Conservation (phyloP, 1,284 basidiomycete species). For the Salmacisia buchloeana region DNA sequence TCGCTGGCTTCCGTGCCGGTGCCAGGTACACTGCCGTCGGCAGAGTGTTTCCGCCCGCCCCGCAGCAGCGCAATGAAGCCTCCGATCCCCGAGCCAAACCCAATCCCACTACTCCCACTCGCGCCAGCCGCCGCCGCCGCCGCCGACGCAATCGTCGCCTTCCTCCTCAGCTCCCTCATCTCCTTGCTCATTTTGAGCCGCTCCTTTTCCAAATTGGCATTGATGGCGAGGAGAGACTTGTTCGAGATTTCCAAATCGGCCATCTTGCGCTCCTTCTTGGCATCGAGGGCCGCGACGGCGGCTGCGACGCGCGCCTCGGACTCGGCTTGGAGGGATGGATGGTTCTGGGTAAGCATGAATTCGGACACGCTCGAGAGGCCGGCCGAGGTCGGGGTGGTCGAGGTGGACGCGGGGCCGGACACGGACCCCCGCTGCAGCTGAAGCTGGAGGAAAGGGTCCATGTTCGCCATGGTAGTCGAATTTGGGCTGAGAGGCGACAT, state of each 20-base stretch:
- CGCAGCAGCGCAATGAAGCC: slow-evolving; percentile 7
- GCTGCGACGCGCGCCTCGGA: slow-evolving; percentile 11
- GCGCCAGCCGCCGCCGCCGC: slow-evolving; percentile 22
- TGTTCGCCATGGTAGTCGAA: no score
- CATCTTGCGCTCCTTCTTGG: slow-evolving; percentile 46
- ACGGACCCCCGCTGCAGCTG: no score
- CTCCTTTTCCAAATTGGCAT: slow-evolving; percentile 51
- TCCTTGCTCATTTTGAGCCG: slow-evolving; percentile 52
- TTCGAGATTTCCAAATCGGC: slow-evolving; percentile 54
- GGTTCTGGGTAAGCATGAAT: not conserved
- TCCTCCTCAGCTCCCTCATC: slow-evolving; percentile 45
- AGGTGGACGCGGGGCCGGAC: not conserved
- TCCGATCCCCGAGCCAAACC: slow-evolving; percentile 9
- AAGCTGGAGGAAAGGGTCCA: no score
- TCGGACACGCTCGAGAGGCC: not conserved
- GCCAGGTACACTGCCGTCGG: not conserved
- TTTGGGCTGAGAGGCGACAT: no score
- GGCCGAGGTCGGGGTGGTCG: not conserved
- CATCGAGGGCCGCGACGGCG: slow-evolving; percentile 29
- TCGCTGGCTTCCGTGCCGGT: not conserved
- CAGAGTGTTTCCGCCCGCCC: slow-evolving; percentile 1
- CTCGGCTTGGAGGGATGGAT: not conserved
- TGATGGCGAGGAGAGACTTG: slow-evolving; percentile 52
- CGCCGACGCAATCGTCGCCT: not conserved
- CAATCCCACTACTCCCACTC: not conserved